Percentiles rank a stretch among this genome's conserved stretches.
Conservation (phyloP, 129 eudicot species). For the Dittrichia graveolens region DNA sequence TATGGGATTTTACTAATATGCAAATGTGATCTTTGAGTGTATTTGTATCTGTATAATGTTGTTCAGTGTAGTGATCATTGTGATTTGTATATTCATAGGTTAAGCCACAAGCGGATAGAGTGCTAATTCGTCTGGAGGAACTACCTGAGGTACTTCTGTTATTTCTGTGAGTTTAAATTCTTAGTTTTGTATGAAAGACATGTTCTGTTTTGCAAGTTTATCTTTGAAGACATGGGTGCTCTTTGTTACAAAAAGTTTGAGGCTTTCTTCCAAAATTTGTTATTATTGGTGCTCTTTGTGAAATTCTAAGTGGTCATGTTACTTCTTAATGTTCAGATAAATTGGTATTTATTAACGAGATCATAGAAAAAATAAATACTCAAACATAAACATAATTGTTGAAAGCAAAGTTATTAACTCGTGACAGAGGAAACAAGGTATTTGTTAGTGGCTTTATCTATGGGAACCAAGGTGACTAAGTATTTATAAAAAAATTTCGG, state of each 20-base stretch:
- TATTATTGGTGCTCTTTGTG: too few relatives aligned
- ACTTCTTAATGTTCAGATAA: not conserved
- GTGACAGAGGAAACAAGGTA: too few relatives aligned
- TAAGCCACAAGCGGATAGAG: conserved; percentile 93
- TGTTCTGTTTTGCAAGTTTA: not conserved
- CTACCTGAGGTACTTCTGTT: conserved; percentile 63
- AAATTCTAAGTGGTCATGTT: not conserved
- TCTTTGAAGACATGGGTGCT: not conserved
- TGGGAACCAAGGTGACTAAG: too few relatives aligned
- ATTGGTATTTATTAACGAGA: too few relatives aligned
- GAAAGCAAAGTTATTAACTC: too few relatives aligned
- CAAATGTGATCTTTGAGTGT: not conserved
- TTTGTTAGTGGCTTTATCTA: too few relatives aligned
- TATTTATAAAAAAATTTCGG: too few relatives aligned
- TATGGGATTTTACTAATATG: not conserved
- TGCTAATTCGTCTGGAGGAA: conserved; percentile 79
- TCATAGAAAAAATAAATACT: too few relatives aligned
- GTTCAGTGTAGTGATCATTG: not conserved
- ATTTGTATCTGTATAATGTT: not conserved
- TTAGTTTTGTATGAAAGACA: not conserved
- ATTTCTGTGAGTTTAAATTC: not conserved
- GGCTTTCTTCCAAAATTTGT: not conserved
- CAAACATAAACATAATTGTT: too few relatives aligned
- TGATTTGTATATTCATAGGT: conserved; percentile 44
- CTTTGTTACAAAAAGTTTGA: too few relatives aligned